Base-by-base conservation (phyloP, 164 flowering plant species). In the Sextonia rubra region DNA sequence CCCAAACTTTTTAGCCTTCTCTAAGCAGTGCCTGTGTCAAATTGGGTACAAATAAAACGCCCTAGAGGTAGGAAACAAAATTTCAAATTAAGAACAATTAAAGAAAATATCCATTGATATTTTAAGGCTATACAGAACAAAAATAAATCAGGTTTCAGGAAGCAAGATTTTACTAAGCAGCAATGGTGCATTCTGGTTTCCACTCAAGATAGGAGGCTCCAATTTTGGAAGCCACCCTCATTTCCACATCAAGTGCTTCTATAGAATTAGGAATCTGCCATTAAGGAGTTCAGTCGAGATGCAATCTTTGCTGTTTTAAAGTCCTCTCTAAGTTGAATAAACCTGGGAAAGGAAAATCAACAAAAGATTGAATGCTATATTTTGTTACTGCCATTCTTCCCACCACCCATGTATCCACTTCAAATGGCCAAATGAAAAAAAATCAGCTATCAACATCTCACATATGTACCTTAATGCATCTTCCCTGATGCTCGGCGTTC, bases 401-500 rank as follows among this genome's bases (percentile, higher is more conserved):
- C 27, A 64, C 27, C 32, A 64, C 20, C 27, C 64, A 25, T 24
- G 18, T 17, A 64, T 25, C 4, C 64, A 61, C 9, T 17, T 17
- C 15, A 27, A 29, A 27, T 25, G 37, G 67, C 9, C 20, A n/a
- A 66, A 66, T 20, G 25, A 66, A 47, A 5, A n/a, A n/a, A 66
- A 18, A 44, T 20, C n/a, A n/a, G 22, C 15, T 8, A n/a, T 12
- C 26, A n/a, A 32, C 37, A 32, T 48, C n/a, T 26, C 15, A 52
- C 11, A 30, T 26, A 55, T 3, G 63, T 90, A 93, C 98, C 91
- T 93, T 75, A 91, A 91, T 74, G 98, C 94, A 82, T 96, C 97
- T 84, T 91, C 91, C 52, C 95, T 79, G 47, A 96, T 93, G 73
- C 93, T 91, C 66, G 99, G 97, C 14, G 91, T 88, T 62, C 98